Base-by-base conservation (phyloP, 768 basidiomycete genomes). In the Thelephora ganbajun region DNA sequence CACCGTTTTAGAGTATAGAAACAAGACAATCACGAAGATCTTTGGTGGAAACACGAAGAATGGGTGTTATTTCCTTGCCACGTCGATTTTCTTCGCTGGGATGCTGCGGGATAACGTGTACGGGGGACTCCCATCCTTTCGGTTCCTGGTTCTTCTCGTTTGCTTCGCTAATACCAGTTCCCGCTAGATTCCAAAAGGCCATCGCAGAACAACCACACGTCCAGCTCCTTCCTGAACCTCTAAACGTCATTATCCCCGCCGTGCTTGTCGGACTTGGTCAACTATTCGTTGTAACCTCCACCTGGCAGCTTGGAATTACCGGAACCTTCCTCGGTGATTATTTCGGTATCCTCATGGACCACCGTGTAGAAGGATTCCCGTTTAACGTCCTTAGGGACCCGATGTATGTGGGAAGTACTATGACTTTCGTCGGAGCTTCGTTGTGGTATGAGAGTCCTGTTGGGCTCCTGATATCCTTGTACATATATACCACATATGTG, bases 391-490 rank as follows among this genome's bases (percentile, higher is more conserved):
- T 93, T 36, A 71, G 77, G 16, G 83, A 96, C 62, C 94, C 94
- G 0, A 99, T 99, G 94, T 98, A 99, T 59, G 85, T 91, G 42
- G 94, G 94, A 6, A 90, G 84, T 58, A 92, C 91, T 5, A 67
- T 99, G 68, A 87, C 81, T 61, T 97, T 97, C 66, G 65, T 77
- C 34, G 93, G 80, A 18, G 80, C 77, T 1, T 84, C 94, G 0
- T 69, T 99, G 33, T 94, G 90, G 91, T 91, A 80, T 57, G 86
- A 88, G 60, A 73, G 81, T 19, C 92, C 91, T 1, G 84, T 79
- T 2, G 94, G 94, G 0, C 59, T 99, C 19, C 53, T 88, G 48
- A 71, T 99, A 59, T 78, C 88, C 2, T 51, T 73, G 39, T 85
- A 87, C 60, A 89, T 97, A 20, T 87, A 86, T 63, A 62, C 89